Percentiles rank a stretch among this genome's conserved stretches.
Conservation (phyloP, 1,139 yeast genomes). For the Diutina rugosa region DNA sequence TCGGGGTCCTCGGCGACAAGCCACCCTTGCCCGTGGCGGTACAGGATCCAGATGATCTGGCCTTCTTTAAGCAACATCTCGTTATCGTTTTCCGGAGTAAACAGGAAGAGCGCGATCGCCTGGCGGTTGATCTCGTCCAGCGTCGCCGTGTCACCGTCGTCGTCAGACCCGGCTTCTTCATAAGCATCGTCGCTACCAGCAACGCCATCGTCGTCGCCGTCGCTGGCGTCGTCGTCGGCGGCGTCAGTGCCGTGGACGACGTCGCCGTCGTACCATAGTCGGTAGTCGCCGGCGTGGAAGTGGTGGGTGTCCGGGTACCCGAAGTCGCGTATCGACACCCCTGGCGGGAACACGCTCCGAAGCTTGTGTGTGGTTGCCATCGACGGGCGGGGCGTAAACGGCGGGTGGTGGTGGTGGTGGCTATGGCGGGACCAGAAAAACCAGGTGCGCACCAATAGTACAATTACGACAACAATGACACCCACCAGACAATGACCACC, state of each 20-base stretch:
- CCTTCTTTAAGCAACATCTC: slow-evolving; percentile 74
- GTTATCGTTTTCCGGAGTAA: slow-evolving; percentile 86
- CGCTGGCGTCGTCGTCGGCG: slow-evolving; percentile 5
- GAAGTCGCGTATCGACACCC: slow-evolving; percentile 45
- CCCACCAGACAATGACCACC: too few relatives aligned
- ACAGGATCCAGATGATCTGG: slow-evolving; percentile 73
- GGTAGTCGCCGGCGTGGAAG: slow-evolving; percentile 41
- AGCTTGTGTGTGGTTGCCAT: background rate
- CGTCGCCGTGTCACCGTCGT: slow-evolving; percentile 7
- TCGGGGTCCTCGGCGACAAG: slow-evolving; percentile 79
- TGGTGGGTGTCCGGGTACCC: slow-evolving; percentile 63
- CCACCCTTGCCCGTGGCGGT: slow-evolving; percentile 98
- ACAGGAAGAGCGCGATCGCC: slow-evolving; percentile 83
- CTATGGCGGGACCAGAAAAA: background rate
- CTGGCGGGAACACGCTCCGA: slow-evolving; percentile 1
- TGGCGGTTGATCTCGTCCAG: slow-evolving; percentile 32
- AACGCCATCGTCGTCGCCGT: slow-evolving; percentile 4
- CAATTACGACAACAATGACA: too few relatives aligned
- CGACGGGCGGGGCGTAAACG: background rate
- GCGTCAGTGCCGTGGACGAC: slow-evolving; percentile 7
- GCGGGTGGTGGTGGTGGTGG: background rate
- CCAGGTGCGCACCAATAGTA: background rate
- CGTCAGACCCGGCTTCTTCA: slow-evolving; percentile 5
- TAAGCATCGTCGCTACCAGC: slow-evolving; percentile 4
- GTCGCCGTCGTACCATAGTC: slow-evolving; percentile 10